Base-by-base conservation (phyloP, 2,329 filamentous ascomycete genomes). In the Helotiales sp. region DNA sequence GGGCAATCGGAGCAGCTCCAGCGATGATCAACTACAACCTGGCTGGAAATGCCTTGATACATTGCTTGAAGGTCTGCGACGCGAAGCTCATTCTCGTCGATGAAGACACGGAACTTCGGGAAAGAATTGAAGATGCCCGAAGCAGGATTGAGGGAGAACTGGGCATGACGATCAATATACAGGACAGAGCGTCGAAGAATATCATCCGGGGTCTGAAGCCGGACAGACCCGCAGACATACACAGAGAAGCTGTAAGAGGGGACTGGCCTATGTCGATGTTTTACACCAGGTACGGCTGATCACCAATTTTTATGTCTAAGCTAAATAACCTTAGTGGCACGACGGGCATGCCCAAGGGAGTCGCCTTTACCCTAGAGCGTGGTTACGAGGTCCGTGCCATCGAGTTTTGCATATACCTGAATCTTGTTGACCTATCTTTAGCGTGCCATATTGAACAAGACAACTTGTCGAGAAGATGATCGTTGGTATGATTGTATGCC, bases 401-500 rank as follows among this genome's bases (percentile, higher is more conserved):
- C 22, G 10, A 15, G 5, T 25, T 25, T 6, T 19, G 15, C 3
- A 13, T 27, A 4, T 15, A 44, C 9, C 15, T n/a, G 9, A 17
- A 3, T 25, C 19, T 44, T n/a, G n/a, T n/a, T n/a, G 9, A 44
- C 22, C n/a, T 13, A 5, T 5, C 22, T 15, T 27, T 44, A 66
- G 65, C 52, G 59, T 59, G 51, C 50, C 34, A 53, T 55, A 31
- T 60, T 64, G 2, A 54, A 38, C 15, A 50, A 55, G 52, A 60
- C n/a, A 68, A 73, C 19, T 68, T 73, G 54, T 51, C 67, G 24
- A 58, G 67, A 55, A 60, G 75, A 61, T 48, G 85, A 90, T 69
- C 76, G 86, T 25, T 91, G 86, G 81, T 92, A 91, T 68, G 82
- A 85, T 68, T 89, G 87, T 71, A 92, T 92, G 88, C 89, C 78